Evolutionary conservation across 2,329 filamentous ascomycete species (phyloP), one percentile per base, ranked within the genome.

Genomic region (Ploettnerulaceae sp.): DNA sequence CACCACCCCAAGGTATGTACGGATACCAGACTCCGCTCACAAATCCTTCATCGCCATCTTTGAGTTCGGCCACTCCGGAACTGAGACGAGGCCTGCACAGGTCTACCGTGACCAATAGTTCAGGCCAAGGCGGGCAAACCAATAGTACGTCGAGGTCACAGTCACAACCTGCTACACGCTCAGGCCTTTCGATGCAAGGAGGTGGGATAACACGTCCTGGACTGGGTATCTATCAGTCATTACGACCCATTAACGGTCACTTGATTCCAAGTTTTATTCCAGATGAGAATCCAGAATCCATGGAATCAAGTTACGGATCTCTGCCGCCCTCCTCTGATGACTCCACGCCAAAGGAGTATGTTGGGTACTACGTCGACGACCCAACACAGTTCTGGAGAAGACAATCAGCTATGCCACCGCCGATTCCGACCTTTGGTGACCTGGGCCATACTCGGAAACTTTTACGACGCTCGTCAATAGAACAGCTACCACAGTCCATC

Each of bases 121-220:
- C 71, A 11, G 70, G 70, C 7, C 59, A 67, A 25, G 48, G 43
- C 32, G 45, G 69, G 28, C 65, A 71, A 41, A 70, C 76, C 20
- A 75, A 69, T 45, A 76, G 78, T 55, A 69, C 77, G n/a, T 62
- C 81, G 51, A 72, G 80, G 53, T 84, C 80, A 20, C 80, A 84
- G 60, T 83, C 80, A n/a, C 80, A 83, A 60, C 80, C 80, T 18
- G 79, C 79, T 2, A 74, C 76, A 18, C 55, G 63, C 47, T 52
- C 65, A 57, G 44, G 58, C 49, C 25, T 62, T 65, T 47, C 61
- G 55, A 60, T 47, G 45, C 59, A 46, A 57, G 69, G 17, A 66
- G 66, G 37, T 38, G 68, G 67, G 9, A 56, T 67, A 2, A 52
- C 66, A 0, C 61, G 60, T 25, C 63, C 67, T 44, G 25, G 72